phyloP scores from a whole-genome alignment of 2,329 filamentous ascomycete genomes.

The Apiospora sp. region DNA sequence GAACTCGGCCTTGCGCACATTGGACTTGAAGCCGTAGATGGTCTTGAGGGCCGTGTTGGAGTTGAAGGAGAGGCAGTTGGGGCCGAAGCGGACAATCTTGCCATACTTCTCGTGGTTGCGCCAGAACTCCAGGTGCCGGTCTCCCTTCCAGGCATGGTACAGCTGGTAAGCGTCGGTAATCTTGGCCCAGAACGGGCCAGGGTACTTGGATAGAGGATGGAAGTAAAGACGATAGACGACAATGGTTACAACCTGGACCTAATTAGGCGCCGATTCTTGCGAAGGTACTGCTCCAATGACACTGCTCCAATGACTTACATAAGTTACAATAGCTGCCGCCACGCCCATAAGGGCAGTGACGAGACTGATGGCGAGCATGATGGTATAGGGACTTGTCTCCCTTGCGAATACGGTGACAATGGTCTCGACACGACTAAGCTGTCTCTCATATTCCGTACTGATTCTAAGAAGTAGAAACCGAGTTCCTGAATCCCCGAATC shows the following conservation, averaged over 20 bases:
- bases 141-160: conserved; percentile 78
- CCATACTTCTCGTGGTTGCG: conserved; percentile 76
- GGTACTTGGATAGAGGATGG: conserved; percentile 37
- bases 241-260: background rate
- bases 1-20: conserved; percentile 74
- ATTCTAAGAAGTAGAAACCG: background rate
- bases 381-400: background rate
- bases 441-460: background rate
- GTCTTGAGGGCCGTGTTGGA: conserved; percentile 71
- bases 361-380: conserved; percentile 3
- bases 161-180: conserved; percentile 60
- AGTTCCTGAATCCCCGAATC: background rate
- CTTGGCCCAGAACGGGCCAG: conserved; percentile 34
- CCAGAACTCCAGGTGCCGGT: conserved; percentile 77
- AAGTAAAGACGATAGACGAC: conserved; percentile 35
- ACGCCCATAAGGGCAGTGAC: conserved; percentile 18
- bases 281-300: background rate
- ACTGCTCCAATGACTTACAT: background rate
- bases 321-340: conserved; percentile 1
- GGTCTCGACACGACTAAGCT: background rate
- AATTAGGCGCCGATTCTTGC: background rate
- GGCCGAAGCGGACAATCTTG: conserved; percentile 77
- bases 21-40: conserved; percentile 70
- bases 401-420: background rate
- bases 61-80: conserved; percentile 82